Conservation (phyloP, 2,329 filamentous ascomycete genomes). For the Orbilia javanica region DNA sequence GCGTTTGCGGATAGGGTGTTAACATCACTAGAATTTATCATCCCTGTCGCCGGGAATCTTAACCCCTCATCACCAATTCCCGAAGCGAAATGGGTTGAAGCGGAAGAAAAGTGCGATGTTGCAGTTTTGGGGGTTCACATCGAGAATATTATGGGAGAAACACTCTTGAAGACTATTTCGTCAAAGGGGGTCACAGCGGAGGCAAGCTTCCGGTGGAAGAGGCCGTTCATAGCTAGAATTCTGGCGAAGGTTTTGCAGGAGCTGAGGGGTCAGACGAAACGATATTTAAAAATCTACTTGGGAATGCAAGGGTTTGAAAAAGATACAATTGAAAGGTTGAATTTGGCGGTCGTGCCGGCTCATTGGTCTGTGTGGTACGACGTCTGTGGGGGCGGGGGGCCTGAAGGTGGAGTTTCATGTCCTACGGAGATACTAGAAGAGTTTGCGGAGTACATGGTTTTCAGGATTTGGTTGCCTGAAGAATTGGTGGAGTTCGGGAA, state of each 20-base stretch:
- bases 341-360: background rate
- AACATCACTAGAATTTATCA: background rate
- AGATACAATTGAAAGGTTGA: background rate
- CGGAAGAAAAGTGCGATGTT: background rate
- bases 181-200: too few species aligned
- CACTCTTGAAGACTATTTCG: background rate
- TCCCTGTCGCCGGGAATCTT: slow-evolving; percentile 19
- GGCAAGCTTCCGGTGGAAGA: background rate
- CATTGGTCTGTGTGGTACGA: background rate
- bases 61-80: slow-evolving; percentile 3
- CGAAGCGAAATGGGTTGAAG: slow-evolving; percentile 3
- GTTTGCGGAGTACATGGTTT: background rate
- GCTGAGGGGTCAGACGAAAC: slow-evolving; percentile 3
- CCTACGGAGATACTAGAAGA: background rate
- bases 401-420: background rate
- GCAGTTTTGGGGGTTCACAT: background rate
- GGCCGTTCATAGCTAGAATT: background rate
- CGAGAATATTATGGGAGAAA: background rate
- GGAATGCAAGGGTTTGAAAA: slow-evolving; percentile 1
- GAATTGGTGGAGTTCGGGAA: background rate
- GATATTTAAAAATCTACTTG: slow-evolving; percentile 23
- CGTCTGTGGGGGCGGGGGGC: background rate
- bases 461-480: background rate
- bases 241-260: slow-evolving; percentile 11
- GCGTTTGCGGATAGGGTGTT: background rate